Base-by-base conservation (phyloP, 257 asterid genomes). In the Nicotiana otophora region DNA sequence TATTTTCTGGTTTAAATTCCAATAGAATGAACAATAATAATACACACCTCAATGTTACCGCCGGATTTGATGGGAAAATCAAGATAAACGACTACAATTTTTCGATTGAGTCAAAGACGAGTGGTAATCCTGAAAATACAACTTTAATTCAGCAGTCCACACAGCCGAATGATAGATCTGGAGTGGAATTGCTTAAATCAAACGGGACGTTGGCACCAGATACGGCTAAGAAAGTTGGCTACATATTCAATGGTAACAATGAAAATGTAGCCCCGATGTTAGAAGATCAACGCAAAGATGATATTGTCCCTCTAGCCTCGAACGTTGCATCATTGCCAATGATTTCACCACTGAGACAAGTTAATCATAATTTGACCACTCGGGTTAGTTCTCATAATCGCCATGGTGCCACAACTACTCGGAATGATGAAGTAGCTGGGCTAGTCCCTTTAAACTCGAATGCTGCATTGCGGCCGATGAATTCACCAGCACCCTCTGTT, bases 401-500 rank as follows among this genome's bases (percentile, higher is more conserved):
- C 57, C 31, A 78, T 80, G 42, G 53, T 8, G 74, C 39, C 34
- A 57, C 15, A 57, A 60, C 61, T 63, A 30, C n/a, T 15, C 76
- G 34, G 20, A 60, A 63, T 33, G 78, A 23, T 64, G 83, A 28
- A 42, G 74, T 83, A 74, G 0, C 42, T 74, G 42, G 1, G 28
- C 3, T 15, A 15, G 26, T 26, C 62, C 80, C 63, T 74, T 74
- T 51, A 74, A 74, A 39, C 23, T 76, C 34, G 3, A 63, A 51
- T 74, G 65, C 64, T 64, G 16, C 75, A 6, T 39, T 26, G 39
- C 82, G 83, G n/a, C 84, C 82, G 4, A 5, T 5, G 69, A 14
- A 46, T 82, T 83, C 90, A 62, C 88, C 90, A 4, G 66, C 86
- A 74, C 81, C 78, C 54, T 81, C 81, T 9, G 51, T 54, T 55